Evolutionary conservation across 1,284 basidiomycete species (phyloP), one percentile per base, ranked within the genome.

Genomic region (Pyrrhoderma noxium): DNA sequence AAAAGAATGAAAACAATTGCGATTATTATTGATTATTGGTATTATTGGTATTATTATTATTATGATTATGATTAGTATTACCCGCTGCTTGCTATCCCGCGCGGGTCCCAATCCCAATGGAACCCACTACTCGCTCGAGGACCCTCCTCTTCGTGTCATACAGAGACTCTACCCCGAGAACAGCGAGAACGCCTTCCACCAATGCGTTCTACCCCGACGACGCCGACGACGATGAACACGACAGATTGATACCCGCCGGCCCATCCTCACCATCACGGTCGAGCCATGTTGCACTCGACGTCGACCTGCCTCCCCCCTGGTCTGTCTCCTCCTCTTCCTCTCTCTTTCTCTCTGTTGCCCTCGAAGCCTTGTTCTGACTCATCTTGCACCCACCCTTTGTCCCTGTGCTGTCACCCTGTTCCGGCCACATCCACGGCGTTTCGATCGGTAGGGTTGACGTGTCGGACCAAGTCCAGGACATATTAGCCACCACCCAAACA

Each of bases 141-240:
- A 98, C 95, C 2, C 80, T 93, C 47, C 82, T 97, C 63, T 99
- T 96, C 68, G 85, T 97, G 53, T 97, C 93, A 8, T 93, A 93
- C 67, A 80, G 95, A 57, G 91, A 97, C 69, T 93, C 92, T 2
- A 77, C 75, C 41, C 70, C 80, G 16, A 74, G 74, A 38, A 70
- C 71, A 56, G 71, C 41, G 67, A 67, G 40, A 45, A 59, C 68
- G 9, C 61, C 66, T 52, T 52, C 46, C 47, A 58, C 60, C 45
- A 35, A 8, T 8, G 3, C 54, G 60, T 63, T 36, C 38, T 55
- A 66, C 39, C 61, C 63, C 53, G 58, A 56, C 45, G 71, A 70
- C 61, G 66, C 75, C 58, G 67, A 70, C 55, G 70, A 74, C 59
- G 82, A 87, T 66, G 89, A 93, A 67, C 75, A 80, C 49, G 76